A percentile compares a stretch with the other conserved stretches of the same genome.
Evolutionary conservation across 1,139 yeast species (phyloP).

Genomic region (Hanseniaspora uvarum): DNA sequence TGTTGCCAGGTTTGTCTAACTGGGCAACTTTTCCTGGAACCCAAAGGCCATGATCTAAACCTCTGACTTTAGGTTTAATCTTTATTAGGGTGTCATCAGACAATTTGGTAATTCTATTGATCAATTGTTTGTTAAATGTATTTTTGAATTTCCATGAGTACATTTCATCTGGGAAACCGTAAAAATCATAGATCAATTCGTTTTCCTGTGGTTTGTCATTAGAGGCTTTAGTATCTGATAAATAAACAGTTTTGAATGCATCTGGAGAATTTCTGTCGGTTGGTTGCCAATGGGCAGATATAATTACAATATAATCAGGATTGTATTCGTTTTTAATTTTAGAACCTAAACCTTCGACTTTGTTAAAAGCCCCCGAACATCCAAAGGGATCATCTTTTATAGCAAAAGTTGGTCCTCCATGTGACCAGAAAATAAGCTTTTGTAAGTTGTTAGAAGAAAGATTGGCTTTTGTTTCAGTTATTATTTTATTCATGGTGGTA

Average conservation of each 20-base stretch:
- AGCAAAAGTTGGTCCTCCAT: conserved; percentile 73
- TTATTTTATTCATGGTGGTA: neutral
- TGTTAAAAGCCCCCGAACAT: conserved; percentile 51
- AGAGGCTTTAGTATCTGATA: conserved; percentile 23
- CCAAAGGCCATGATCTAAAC: conserved; percentile 77
- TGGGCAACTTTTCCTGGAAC: conserved; percentile 69
- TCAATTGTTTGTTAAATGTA: conserved; percentile 39
- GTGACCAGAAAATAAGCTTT: conserved; percentile 61
- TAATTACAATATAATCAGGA: conserved; percentile 55
- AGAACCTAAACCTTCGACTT: conserved; percentile 41
- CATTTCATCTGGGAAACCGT: conserved; percentile 57
- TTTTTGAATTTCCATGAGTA: conserved; percentile 49
- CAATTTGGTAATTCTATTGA: conserved; percentile 31
- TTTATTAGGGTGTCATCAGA: conserved; percentile 28
- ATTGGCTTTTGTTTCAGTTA: neutral
- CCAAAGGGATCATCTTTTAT: conserved; percentile 38
- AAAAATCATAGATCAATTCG: conserved; percentile 55
- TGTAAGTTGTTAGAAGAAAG: neutral
- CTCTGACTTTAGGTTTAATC: conserved; percentile 41
- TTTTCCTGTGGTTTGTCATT: conserved; percentile 22
- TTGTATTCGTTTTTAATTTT: conserved; percentile 40
- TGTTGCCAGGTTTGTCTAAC: conserved; percentile 33
- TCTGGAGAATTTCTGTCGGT: conserved; percentile 15
- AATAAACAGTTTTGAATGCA: conserved; percentile 35
- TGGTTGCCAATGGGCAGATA: conserved; percentile 74